Conservation (phyloP, 768 basidiomycete species). For the Lentinula guzmanii region DNA sequence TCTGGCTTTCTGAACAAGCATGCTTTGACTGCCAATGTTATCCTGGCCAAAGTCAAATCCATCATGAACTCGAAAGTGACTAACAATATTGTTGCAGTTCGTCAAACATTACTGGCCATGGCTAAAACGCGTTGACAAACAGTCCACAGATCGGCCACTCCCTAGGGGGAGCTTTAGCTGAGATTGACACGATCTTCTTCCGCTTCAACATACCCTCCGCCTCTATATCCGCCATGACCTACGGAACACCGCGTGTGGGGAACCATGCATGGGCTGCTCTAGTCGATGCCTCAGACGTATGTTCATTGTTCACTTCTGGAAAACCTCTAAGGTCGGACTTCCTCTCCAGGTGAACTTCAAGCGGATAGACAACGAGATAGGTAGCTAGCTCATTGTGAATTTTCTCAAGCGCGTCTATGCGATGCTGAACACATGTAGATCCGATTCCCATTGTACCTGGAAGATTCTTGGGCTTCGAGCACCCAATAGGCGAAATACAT, state of each 20-base stretch:
- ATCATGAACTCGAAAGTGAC: constrained; percentile 23
- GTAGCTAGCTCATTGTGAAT: background rate
- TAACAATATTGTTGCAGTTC: constrained; percentile 24
- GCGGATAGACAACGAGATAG: constrained; percentile 28
- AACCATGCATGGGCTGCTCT: background rate
- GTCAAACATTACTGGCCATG: background rate
- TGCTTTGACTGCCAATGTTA: constrained; percentile 16
- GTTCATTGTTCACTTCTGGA: constrained; percentile 27
- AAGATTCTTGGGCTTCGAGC: constrained; percentile 18
- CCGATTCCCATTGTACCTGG: constrained; percentile 20
- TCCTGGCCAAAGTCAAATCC: constrained; percentile 26
- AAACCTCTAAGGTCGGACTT: constrained; percentile 34
- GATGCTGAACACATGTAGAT: constrained; percentile 10
- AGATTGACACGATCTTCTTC: constrained; percentile 26
- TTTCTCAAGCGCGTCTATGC: constrained; percentile 5
- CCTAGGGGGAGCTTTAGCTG: constrained; percentile 27
- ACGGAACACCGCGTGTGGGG: constrained; percentile 1
- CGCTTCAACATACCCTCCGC: constrained; percentile 23
- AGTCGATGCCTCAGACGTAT: background rate
- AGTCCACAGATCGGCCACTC: constrained; percentile 23
- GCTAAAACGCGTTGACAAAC: background rate
- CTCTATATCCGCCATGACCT: background rate
- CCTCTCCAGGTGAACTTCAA: constrained; percentile 26
- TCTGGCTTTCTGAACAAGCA: constrained; percentile 36
- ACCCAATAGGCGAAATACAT: constrained; percentile 23